phyloP scores from a whole-genome alignment of 2,329 filamentous ascomycete species.

The Apiospora kogelbergensis region DNA sequence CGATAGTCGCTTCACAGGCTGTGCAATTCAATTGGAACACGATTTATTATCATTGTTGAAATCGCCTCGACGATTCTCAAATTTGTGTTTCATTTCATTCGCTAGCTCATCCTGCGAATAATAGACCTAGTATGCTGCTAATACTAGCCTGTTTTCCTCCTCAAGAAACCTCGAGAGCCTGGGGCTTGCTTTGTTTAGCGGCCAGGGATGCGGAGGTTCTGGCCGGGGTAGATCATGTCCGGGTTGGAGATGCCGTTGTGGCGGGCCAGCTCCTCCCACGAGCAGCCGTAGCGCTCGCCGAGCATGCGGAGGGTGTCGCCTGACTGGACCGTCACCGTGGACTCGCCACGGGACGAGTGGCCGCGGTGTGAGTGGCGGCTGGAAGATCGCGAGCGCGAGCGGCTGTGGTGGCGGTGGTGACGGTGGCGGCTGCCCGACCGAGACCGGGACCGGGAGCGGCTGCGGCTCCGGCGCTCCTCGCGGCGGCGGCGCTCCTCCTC shows the following conservation, averaged over 20 bases:
- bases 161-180: not conserved
- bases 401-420: conserved; percentile 17
- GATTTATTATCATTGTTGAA: not conserved
- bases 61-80: not conserved
- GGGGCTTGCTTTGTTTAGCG: not conserved
- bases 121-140: not conserved
- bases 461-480: conserved; percentile 8
- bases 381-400: conserved; percentile 15
- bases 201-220: conserved; percentile 37
- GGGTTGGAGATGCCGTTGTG: conserved; percentile 40
- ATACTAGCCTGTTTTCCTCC: not conserved
- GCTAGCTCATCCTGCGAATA: not conserved
- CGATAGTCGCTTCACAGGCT: not conserved
- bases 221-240: conserved; percentile 43
- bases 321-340: conserved; percentile 34
- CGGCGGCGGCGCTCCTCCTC: conserved; percentile 19
- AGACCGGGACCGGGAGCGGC: not conserved
- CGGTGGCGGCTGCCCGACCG: conserved; percentile 9
- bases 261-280: conserved; percentile 39
- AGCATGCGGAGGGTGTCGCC: conserved; percentile 43
- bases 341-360: conserved; percentile 22
- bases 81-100: not conserved
- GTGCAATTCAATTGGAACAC: not conserved
- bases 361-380: conserved; percentile 11
- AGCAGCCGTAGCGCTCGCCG: conserved; percentile 30